A percentile compares a stretch with the other conserved stretches of the same genome.
These are phyloP conservation scores for Chrysoporthe cubensis DNA, from an alignment of 2,329 filamentous ascomycete genomes.

Conservation along the genomic window DNA sequence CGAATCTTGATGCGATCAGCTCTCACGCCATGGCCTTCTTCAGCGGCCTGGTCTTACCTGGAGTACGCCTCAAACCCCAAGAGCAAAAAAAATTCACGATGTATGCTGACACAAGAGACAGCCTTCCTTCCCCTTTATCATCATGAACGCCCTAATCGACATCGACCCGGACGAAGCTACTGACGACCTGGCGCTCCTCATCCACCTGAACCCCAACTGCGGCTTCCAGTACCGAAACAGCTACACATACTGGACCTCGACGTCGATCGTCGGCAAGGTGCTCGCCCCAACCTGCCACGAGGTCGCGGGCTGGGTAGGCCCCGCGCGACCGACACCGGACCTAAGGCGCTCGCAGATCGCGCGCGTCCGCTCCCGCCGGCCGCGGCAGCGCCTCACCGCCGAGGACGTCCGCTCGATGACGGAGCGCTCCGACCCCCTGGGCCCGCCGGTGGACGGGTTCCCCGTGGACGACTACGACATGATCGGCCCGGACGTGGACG, in stretches of 20 bases:
- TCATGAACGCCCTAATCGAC: conserved; percentile 79
- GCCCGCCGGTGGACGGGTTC: conserved; percentile 63
- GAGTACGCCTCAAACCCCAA: conserved; percentile 50
- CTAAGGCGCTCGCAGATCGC: conserved; percentile 72
- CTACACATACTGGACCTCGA: conserved; percentile 76
- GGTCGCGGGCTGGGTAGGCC: conserved; percentile 75
- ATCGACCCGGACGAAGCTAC: conserved; percentile 71
- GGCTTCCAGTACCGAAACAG: conserved; percentile 77
- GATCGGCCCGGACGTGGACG: conserved; percentile 58
- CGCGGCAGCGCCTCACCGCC: conserved; percentile 59
- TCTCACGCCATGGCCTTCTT: conserved; percentile 80
- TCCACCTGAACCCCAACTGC: conserved; percentile 68
- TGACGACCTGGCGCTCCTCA: conserved; percentile 67
- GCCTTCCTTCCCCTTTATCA: conserved; percentile 70
- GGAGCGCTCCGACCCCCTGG: conserved; percentile 70
- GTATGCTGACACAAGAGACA: conserved; percentile 32
- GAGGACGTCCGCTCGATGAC: conserved; percentile 69
- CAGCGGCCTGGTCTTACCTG: conserved; percentile 73
- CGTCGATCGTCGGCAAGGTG: conserved; percentile 75
- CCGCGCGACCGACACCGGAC: conserved; percentile 69
- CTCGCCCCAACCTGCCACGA: conserved; percentile 72
- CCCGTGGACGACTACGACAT: conserved; percentile 71
- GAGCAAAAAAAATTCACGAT: background rate
- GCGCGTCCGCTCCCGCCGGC: conserved; percentile 63
- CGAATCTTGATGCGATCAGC: conserved; percentile 61